Evolutionary conservation across 495 filamentous ascomycete species (phyloP).

Genomic region (Penicillium coprophilum): DNA sequence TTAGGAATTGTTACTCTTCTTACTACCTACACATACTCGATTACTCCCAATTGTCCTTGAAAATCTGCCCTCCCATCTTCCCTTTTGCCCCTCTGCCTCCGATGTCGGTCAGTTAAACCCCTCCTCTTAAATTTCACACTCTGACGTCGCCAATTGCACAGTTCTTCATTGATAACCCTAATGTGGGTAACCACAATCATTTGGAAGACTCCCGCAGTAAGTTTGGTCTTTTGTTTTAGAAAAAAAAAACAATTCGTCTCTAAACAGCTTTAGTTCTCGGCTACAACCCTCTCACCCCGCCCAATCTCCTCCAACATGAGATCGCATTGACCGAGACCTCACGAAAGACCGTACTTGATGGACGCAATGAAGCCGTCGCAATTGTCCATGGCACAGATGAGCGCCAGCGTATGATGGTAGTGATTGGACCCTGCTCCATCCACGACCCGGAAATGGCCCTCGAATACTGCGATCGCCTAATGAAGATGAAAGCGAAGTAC

Average conservation of each 20-base stretch:
- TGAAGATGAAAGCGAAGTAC: slow-evolving; percentile 86
- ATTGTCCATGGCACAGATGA: slow-evolving; percentile 78
- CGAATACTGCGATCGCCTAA: slow-evolving; percentile 85
- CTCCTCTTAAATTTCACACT: slow-evolving; percentile 13
- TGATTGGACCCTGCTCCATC: slow-evolving; percentile 95
- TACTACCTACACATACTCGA: background rate
- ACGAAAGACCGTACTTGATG: slow-evolving; percentile 73
- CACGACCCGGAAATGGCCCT: slow-evolving; percentile 91
- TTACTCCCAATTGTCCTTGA: slow-evolving; percentile 1
- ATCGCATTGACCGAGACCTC: slow-evolving; percentile 77
- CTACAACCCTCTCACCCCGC: slow-evolving; percentile 91
- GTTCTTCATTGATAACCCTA: slow-evolving; percentile 89
- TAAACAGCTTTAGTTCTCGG: slow-evolving; percentile 62
- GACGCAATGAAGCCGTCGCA: slow-evolving; percentile 77
- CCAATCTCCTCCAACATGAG: slow-evolving; percentile 93
- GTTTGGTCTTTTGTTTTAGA: slow-evolving; percentile 20
- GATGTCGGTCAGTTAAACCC: slow-evolving; percentile 45
- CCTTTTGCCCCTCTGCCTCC: slow-evolving; percentile 11
- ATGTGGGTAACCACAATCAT: slow-evolving; percentile 75
- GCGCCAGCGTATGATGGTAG: slow-evolving; percentile 77
- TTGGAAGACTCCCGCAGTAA: slow-evolving; percentile 92
- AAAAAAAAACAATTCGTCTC: slow-evolving; percentile 6
- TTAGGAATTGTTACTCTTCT: slow-evolving; percentile 5
- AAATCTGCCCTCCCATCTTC: background rate
- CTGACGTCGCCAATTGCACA: slow-evolving; percentile 28